Conservation (phyloP, 768 basidiomycete genomes). For the Paxillus ammoniavirescens region DNA sequence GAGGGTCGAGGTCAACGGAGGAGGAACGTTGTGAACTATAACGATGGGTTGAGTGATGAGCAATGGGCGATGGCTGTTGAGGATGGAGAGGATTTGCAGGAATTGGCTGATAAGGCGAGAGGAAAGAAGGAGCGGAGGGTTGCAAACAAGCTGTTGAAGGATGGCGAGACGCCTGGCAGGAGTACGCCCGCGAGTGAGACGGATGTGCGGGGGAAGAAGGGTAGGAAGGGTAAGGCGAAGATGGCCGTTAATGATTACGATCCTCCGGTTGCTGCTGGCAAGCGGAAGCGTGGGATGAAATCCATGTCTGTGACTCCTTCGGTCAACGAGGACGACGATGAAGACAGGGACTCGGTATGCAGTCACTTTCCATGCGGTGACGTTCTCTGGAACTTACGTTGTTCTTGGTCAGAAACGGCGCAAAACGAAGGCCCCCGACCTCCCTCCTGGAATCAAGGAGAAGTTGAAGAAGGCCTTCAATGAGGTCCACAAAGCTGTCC, state of each 20-base stretch:
- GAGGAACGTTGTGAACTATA: conserved; percentile 85
- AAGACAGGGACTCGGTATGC: conserved; percentile 69
- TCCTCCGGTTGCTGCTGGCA: conserved; percentile 41
- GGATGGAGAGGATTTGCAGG: conserved; percentile 78
- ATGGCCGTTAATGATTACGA: conserved; percentile 47
- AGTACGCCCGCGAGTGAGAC: conserved; percentile 65
- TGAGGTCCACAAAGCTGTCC: conserved; percentile 72
- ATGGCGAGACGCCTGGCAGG: conserved; percentile 58
- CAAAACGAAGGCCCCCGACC: conserved; percentile 64
- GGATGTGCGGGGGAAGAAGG: conserved; percentile 54
- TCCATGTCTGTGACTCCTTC: conserved; percentile 78
- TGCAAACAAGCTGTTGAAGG: conserved; percentile 56
- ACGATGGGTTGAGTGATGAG: conserved; percentile 91
- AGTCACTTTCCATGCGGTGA: background rate
- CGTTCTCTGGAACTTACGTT: background rate
- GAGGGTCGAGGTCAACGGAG: conserved; percentile 86
- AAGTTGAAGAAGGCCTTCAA: conserved; percentile 83
- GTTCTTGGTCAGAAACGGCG: conserved; percentile 69
- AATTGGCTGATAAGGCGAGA: conserved; percentile 62
- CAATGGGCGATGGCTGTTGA: conserved; percentile 88
- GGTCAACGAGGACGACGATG: conserved; percentile 70
- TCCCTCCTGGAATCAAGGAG: conserved; percentile 59
- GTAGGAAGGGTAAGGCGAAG: conserved; percentile 60
- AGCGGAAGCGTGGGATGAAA: conserved; percentile 75
- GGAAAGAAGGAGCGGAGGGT: conserved; percentile 65